Percentiles rank a stretch among this genome's conserved stretches.
Conservation (phyloP, 495 filamentous ascomycete genomes). For the Penicillium paxilli region DNA sequence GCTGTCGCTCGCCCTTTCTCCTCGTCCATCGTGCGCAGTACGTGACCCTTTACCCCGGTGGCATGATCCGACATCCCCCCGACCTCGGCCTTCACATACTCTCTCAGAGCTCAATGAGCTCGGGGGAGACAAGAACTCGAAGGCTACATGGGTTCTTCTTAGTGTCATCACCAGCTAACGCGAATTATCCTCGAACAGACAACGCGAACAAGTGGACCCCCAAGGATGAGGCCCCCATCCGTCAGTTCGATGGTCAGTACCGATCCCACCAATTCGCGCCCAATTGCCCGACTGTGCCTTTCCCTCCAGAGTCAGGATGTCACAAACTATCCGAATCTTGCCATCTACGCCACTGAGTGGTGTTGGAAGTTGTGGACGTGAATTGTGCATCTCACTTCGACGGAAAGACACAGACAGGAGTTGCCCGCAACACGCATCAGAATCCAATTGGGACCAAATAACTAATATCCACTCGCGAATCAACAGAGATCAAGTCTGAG, state of each 20-base stretch:
- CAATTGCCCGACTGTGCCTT: slow-evolving; percentile 12
- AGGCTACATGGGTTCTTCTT: not conserved
- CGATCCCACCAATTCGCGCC: slow-evolving; percentile 7
- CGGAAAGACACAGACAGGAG: not conserved
- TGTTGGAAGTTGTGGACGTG: slow-evolving; percentile 11
- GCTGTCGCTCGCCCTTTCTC: slow-evolving; percentile 48
- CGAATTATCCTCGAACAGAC: slow-evolving; percentile 25
- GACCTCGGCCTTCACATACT: slow-evolving; percentile 15
- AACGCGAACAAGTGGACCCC: slow-evolving; percentile 37
- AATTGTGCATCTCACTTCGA: slow-evolving; percentile 7
- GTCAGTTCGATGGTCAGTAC: slow-evolving; percentile 46
- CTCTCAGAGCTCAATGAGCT: slow-evolving; percentile 21
- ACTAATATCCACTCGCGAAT: slow-evolving; percentile 1
- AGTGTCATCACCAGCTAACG: slow-evolving; percentile 27
- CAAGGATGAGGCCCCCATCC: slow-evolving; percentile 44
- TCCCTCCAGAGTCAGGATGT: not conserved
- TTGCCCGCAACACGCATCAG: not conserved
- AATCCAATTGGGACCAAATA: not conserved
- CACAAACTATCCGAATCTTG: not conserved
- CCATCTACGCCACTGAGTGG: slow-evolving; percentile 8
- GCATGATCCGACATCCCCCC: slow-evolving; percentile 26
- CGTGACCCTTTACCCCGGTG: slow-evolving; percentile 32
- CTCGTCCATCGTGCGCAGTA: slow-evolving; percentile 49
- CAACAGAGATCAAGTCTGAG: slow-evolving; percentile 77
- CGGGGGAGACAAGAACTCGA: not conserved